phyloP scores from a whole-genome alignment of 208 protist genomes.

The Wallacemonas sp. region DNA sequence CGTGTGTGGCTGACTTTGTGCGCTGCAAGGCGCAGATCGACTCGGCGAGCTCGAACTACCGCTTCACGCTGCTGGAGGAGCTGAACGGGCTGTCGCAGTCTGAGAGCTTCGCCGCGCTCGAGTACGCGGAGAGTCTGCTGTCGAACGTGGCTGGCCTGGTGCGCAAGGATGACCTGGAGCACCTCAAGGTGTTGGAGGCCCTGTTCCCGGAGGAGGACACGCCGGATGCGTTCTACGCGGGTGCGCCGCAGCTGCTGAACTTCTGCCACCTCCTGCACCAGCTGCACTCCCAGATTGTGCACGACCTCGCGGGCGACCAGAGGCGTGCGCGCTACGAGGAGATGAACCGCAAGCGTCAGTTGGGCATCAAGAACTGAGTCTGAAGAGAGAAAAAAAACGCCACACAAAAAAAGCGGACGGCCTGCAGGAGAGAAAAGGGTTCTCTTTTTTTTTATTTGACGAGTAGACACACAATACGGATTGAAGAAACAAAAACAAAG shows the following conservation, averaged over 20 bases:
- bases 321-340: constrained; percentile 16
- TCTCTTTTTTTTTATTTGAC: not conserved
- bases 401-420: not conserved
- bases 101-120: constrained; percentile 79
- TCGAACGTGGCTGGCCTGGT: constrained; percentile 74
- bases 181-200: constrained; percentile 53
- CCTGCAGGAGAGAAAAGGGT: not conserved
- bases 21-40: constrained; percentile 84
- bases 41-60: constrained; percentile 74
- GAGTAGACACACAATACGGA: constrained; percentile 9
- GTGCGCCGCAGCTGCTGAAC: constrained; percentile 55
- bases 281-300: constrained; percentile 79
- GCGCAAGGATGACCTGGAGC: constrained; percentile 39
- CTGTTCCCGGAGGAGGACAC: constrained; percentile 65
- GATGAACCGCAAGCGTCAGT: constrained; percentile 7
- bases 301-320: constrained; percentile 47
- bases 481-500: constrained; percentile 8
- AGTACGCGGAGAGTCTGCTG: constrained; percentile 69
- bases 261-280: constrained; percentile 62
- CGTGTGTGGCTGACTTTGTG: constrained; percentile 82
- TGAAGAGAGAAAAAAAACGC: not conserved
- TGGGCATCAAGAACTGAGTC: not conserved
- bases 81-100: constrained; percentile 91
- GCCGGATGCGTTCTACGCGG: constrained; percentile 54
- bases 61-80: constrained; percentile 83